Conservation (phyloP, 306 rosid species). For the Arachis stenosperma region DNA sequence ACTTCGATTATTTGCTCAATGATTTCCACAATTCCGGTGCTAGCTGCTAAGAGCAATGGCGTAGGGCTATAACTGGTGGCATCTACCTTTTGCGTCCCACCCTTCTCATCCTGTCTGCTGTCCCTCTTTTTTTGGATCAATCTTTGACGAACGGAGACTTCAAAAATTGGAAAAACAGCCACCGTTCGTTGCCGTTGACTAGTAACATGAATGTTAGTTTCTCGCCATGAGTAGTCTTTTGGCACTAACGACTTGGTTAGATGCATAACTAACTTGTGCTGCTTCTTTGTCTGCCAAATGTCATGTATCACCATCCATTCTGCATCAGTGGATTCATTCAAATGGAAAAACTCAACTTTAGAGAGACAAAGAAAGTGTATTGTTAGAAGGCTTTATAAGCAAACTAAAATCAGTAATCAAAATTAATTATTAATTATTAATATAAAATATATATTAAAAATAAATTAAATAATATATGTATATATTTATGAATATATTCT, state of each 20-base stretch:
- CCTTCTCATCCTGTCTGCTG: too few species aligned
- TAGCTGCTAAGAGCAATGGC: conserved; percentile 36
- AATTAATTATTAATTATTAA: too few species aligned
- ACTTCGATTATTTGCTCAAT: background rate
- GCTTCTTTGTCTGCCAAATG: background rate
- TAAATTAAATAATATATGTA: too few species aligned
- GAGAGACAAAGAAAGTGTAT: too few species aligned
- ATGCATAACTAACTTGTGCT: background rate
- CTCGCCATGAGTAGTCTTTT: conserved; percentile 19
- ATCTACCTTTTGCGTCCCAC: too few species aligned
- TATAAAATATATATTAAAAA: too few species aligned
- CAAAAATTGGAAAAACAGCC: background rate
- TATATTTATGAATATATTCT: too few species aligned
- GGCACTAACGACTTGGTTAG: background rate
- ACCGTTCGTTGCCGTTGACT: background rate
- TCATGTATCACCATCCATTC: background rate
- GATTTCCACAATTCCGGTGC: conserved; percentile 35
- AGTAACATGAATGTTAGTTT: too few species aligned
- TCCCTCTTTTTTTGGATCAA: too few species aligned
- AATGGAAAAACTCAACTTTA: too few species aligned
- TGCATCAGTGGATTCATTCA: background rate
- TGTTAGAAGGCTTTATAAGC: too few species aligned
- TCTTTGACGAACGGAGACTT: background rate
- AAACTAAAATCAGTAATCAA: too few species aligned
- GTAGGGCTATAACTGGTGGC: background rate